phyloP scores from a whole-genome alignment of 2,329 filamentous ascomycete species.

The Chaetomiaceae sp. region DNA sequence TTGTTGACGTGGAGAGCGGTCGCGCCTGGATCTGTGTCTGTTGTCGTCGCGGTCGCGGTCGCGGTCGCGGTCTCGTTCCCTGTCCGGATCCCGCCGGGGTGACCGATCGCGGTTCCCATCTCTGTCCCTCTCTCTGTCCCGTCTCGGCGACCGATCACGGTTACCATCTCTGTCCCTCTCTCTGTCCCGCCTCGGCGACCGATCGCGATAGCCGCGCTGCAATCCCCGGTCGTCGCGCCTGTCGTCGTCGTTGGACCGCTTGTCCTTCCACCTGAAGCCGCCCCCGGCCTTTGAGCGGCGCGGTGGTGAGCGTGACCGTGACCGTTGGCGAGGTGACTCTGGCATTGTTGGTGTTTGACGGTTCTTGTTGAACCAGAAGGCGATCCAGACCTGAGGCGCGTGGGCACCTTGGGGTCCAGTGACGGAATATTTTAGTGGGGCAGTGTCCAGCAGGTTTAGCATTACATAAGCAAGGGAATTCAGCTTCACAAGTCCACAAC shows the following conservation, averaged over 20 bases:
- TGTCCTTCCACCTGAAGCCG: slow-evolving; percentile 31
- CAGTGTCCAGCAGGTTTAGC: neutral
- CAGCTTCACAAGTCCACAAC: too few species aligned
- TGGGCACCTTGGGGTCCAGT: too few species aligned
- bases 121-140: slow-evolving; percentile 26
- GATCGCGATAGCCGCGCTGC: slow-evolving; percentile 29
- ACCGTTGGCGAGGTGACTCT: slow-evolving; percentile 22
- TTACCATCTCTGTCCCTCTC: slow-evolving; percentile 34
- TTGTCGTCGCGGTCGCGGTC: slow-evolving; percentile 26
- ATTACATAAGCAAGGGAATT: neutral
- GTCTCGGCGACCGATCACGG: slow-evolving; percentile 25
- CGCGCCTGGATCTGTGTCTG: too few species aligned
- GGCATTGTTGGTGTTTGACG: slow-evolving; percentile 17
- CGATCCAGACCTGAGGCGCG: too few species aligned
- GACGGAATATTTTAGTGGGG: neutral
- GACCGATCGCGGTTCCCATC: slow-evolving; percentile 27
- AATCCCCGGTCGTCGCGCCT: slow-evolving; percentile 19
- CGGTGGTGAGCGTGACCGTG: slow-evolving; percentile 24
- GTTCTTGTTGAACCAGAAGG: neutral
- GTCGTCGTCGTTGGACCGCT: slow-evolving; percentile 23
- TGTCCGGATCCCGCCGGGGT: slow-evolving; percentile 25
- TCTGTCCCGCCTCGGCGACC: slow-evolving; percentile 20
- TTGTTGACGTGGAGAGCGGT: too few species aligned
- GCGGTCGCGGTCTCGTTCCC: slow-evolving; percentile 32
- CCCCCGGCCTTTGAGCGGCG: slow-evolving; percentile 18